Evolutionary conservation across 2,329 filamentous ascomycete genomes (phyloP).

Genomic region (Ceratocystis harringtonii): DNA sequence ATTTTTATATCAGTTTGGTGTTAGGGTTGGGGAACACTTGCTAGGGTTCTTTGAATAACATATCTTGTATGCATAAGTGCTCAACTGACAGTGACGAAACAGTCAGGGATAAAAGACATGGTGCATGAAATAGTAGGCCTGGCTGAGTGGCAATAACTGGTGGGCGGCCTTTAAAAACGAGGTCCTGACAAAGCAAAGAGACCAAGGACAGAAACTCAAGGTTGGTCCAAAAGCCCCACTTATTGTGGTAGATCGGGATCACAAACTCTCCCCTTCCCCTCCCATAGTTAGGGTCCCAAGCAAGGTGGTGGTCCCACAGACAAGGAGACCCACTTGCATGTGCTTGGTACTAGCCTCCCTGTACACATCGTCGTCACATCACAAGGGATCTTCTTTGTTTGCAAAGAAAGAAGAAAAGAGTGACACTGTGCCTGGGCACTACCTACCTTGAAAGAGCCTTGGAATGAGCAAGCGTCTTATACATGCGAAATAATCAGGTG

Average conservation of each 20-base stretch:
- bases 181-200: neutral
- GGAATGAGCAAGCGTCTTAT: too few relatives aligned
- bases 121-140: too few relatives aligned
- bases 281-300: neutral
- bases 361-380: conserved; percentile 5
- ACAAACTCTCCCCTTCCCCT: neutral
- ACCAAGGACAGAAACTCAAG: neutral
- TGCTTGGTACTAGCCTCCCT: neutral
- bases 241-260: conserved; percentile 2
- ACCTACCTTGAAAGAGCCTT: neutral
- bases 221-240: neutral
- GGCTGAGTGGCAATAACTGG: too few relatives aligned
- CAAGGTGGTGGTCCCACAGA: neutral
- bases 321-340: neutral
- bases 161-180: neutral
- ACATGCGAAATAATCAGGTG: too few relatives aligned
- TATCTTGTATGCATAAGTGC: too few relatives aligned
- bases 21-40: too few relatives aligned
- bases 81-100: too few relatives aligned
- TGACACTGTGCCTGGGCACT: neutral
- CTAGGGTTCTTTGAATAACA: too few relatives aligned
- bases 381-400: neutral
- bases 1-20: too few relatives aligned
- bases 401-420: neutral
- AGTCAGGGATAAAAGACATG: too few relatives aligned